Evolutionary conservation across 106 monocot species (phyloP), one percentile per base, ranked within the genome.

Genomic region (Agapanthus africanus): DNA sequence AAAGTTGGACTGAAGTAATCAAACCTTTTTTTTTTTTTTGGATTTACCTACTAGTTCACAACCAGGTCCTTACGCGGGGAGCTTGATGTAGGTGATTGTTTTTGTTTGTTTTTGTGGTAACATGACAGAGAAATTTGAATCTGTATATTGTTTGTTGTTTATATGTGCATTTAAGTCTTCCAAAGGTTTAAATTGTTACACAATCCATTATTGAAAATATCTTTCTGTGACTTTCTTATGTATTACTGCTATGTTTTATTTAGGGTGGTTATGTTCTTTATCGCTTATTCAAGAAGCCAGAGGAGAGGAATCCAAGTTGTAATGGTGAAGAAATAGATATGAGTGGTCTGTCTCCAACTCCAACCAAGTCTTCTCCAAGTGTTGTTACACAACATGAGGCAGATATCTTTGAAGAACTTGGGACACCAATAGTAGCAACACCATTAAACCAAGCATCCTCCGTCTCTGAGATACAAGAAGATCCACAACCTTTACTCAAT

Each of bases 251-350:
- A 3, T 23, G 1, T 64, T 22, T n/a, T n/a, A n/a, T n/a, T n/a
- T n/a, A 90, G 85, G 90, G 83, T 65, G 80, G 83, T 56, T 90
- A 76, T 71, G 82, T 90, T 73, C 86, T 90, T 41, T 90, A 86
- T 61, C 80, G 83, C 26, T 71, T 90, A 37, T 90, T 90, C 72
- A 83, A 69, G 60, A 90, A 86, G 67, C 27, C 73, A 30, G 86
- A 83, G 32, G 84, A 83, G 21, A 83, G 34, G 39, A 67, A 8
- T 73, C 63, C 71, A 64, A 75, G 21, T 27, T 36, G 76, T 28
- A 83, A 81, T 39, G 28, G 40, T 30, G 86, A 86, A 38, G 90
- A 81, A 39, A 62, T 86, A 23, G 86, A 80, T 22, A 76, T 15
- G 19, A 74, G 70, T 70, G 75, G 42, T 11, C 68, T 52, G 30